Conservation (phyloP, 2,329 filamentous ascomycete species). For the Cladophialophora yegresii region DNA sequence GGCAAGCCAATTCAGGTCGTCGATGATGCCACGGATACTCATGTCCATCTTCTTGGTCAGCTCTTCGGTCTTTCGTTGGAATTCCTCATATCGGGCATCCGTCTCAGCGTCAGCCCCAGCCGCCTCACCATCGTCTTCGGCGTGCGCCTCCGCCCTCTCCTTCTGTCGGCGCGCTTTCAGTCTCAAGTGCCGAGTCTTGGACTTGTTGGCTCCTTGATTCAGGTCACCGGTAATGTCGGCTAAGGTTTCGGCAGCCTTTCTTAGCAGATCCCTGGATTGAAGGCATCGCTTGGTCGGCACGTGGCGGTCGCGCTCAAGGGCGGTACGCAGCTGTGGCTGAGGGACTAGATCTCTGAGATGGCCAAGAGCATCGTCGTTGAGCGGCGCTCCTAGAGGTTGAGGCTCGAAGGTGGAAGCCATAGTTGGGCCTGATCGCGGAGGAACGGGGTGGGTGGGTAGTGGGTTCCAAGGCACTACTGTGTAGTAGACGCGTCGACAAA, state of each 20-base stretch:
- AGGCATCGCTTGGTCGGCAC: conserved; percentile 5
- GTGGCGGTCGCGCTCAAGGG: conserved; percentile 4
- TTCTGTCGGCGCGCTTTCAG: conserved; percentile 9
- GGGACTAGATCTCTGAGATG: conserved; percentile 18
- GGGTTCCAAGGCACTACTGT: too few species aligned
- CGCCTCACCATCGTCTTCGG: conserved; percentile 2
- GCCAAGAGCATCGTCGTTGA: conserved; percentile 23
- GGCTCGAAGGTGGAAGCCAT: conserved; percentile 19
- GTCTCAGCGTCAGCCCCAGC: conserved; percentile 1
- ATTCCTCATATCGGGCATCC: conserved; percentile 28
- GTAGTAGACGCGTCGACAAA: background rate
- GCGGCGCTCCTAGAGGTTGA: conserved; percentile 23
- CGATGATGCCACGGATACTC: conserved; percentile 60
- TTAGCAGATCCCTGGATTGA: conserved; percentile 21
- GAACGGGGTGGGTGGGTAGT: too few species aligned
- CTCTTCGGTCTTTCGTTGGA: conserved; percentile 51
- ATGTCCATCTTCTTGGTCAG: conserved; percentile 60
- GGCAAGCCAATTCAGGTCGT: conserved; percentile 54
- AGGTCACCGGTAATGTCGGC: conserved; percentile 22
- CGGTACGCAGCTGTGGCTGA: conserved; percentile 1
- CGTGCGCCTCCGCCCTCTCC: conserved; percentile 2
- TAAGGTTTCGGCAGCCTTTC: conserved; percentile 20
- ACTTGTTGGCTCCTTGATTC: conserved; percentile 23
- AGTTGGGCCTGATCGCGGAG: background rate
- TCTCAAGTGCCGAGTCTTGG: conserved; percentile 9